These are phyloP conservation scores for Chenopodium berlandieri DNA, from an alignment of 148 eudicot species.

Conservation along the genomic window DNA sequence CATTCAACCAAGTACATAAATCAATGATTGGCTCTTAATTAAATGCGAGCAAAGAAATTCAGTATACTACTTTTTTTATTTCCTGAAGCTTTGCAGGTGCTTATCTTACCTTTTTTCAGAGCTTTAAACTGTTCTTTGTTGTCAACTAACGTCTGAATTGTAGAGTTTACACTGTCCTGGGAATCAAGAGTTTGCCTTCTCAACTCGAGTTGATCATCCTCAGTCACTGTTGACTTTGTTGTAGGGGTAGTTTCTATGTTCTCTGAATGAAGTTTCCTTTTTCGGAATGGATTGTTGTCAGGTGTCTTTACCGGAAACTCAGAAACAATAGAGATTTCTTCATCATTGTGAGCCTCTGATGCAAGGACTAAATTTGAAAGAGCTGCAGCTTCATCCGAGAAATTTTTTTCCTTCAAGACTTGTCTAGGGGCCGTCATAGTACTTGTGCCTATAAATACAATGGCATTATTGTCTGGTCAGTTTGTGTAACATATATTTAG, in stretches of 20 bases:
- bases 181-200: constrained; percentile 32
- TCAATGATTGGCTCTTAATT: neutral
- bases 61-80: constrained; percentile 38
- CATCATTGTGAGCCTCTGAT: neutral
- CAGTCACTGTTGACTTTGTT: constrained; percentile 40
- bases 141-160: constrained; percentile 10
- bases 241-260: constrained; percentile 31
- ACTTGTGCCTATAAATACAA: constrained; percentile 7
- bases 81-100: constrained; percentile 21
- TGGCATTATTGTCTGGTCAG: neutral
- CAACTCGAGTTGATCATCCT: constrained; percentile 30
- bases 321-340: constrained; percentile 24
- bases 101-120: constrained; percentile 24
- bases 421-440: constrained; percentile 28
- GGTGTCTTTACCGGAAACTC: constrained; percentile 31
- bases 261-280: constrained; percentile 32
- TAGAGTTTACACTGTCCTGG: constrained; percentile 49
- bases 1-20: neutral
- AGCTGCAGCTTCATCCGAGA: constrained; percentile 39
- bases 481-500: neutral
- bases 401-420: constrained; percentile 34
- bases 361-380: constrained; percentile 43
- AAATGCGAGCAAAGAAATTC: constrained; percentile 46
- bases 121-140: constrained; percentile 14
- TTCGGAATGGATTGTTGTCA: constrained; percentile 57